Evolutionary conservation across 352 stramenopile species (phyloP), one percentile per base, ranked within the genome.

Genomic region (Phytophthora hybrid): DNA sequence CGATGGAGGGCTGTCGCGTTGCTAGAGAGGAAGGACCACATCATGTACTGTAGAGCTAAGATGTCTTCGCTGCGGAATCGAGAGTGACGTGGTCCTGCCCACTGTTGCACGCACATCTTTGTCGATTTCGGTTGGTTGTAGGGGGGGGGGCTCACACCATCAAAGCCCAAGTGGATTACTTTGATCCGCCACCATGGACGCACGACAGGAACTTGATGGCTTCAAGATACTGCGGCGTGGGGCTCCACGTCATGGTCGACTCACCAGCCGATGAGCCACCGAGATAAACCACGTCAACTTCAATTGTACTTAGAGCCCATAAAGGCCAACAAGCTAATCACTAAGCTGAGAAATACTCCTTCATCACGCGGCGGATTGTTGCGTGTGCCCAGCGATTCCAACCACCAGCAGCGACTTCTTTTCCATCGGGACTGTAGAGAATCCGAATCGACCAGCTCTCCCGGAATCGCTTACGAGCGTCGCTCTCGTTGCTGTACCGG

Each of bases 341-440:
- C 47, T 55, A 55, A 11, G 4, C 14, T 7, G 47, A 19, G 37
- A 78, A 74, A 59, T 78, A 71, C 16, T 58, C 34, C 53, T 49
- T 62, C 59, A 74, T 66, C 3, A 74, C 71, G 23, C 58, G 62
- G 21, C 72, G 72, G 46, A 79, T 72, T 4, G 72, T 76, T n/a
- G 44, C 41, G 11, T 46, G 58, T 13, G 61, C 60, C 58, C 53
- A 73, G 10, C n/a, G 21, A 41, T 71, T 68, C 69, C 62, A 71
- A 5, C 67, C 66, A 6, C 16, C 67, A 21, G 41, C 39, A 7
- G 56, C 44, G 41, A 79, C 46, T 18, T 73, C 61, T 14, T 72
- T 51, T 4, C 62, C 53, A 10, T 69, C 46, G 9, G 66, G 61
- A 19, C 21, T 59, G 53, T 75, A 78, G 6, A 78, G 61, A 6